Conservation (phyloP, 345 rosid genomes). For the Melaleuca alternifolia region DNA sequence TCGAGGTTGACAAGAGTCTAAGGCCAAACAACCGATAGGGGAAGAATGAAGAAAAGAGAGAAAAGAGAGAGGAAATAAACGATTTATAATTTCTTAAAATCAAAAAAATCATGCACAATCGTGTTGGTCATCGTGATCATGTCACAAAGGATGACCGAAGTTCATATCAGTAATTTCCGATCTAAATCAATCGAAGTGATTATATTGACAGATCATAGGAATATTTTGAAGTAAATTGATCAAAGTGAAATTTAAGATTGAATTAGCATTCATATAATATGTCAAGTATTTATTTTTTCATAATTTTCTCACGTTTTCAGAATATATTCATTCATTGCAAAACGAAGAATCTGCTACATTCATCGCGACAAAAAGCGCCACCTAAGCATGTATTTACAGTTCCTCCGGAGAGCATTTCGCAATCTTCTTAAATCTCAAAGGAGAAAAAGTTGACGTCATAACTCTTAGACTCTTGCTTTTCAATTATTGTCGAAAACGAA, state of each 20-base stretch:
- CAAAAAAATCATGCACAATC: not conserved
- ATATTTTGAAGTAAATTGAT: not conserved
- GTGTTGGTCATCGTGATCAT: accelerated
- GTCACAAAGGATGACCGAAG: accelerated
- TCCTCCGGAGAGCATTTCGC: not conserved
- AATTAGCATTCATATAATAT: not conserved
- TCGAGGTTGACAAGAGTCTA: accelerated
- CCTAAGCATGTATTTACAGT: not conserved
- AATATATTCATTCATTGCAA: not conserved
- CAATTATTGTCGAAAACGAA: not conserved
- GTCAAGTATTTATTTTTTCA: not conserved
- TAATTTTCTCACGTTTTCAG: not conserved
- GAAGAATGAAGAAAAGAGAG: not conserved
- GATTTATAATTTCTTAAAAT: not conserved
- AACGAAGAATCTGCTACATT: not conserved
- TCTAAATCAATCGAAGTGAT: not conserved
- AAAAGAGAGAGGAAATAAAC: no score
- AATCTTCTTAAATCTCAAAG: not conserved
- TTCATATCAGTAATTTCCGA: not conserved
- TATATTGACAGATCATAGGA: not conserved
- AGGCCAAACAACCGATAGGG: not conserved
- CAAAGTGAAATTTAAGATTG: not conserved
- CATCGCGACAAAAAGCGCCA: not conserved
- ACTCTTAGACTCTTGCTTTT: not conserved
- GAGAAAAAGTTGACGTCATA: not conserved